Evolutionary conservation across 2,329 filamentous ascomycete species (phyloP).

Genomic region (Sphaerostilbella broomeana): DNA sequence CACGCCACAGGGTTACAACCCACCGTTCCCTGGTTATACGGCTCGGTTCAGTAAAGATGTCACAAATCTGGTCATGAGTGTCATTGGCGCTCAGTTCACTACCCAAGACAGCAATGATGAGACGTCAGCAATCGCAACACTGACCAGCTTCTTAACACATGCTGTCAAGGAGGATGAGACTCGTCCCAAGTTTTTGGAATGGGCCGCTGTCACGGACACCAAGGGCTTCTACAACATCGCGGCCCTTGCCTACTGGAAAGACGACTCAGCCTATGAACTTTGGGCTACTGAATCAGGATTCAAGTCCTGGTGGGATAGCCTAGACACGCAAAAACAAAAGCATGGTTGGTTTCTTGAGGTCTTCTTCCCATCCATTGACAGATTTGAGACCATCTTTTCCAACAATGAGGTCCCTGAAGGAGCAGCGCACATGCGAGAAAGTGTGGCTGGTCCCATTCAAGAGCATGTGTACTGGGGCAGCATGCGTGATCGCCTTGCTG

Average conservation of each 20-base stretch:
- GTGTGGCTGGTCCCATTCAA: slow-evolving; percentile 29
- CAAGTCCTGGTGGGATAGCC: slow-evolving; percentile 6
- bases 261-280: slow-evolving; percentile 9
- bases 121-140: slow-evolving; percentile 2
- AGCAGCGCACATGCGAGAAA: slow-evolving; percentile 33
- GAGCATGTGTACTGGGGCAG: slow-evolving; percentile 42
- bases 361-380: slow-evolving; percentile 34
- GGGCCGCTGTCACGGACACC: slow-evolving; percentile 15
- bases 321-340: slow-evolving; percentile 3
- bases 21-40: slow-evolving; percentile 15
- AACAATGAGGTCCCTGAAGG: slow-evolving; percentile 31
- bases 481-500: slow-evolving; percentile 37
- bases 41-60: slow-evolving; percentile 14
- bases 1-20: slow-evolving; percentile 12
- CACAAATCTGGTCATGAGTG: slow-evolving; percentile 14
- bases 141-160: slow-evolving; percentile 11
- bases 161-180: not conserved
- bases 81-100: slow-evolving; percentile 15
- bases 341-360: slow-evolving; percentile 39
- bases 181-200: slow-evolving; percentile 12
- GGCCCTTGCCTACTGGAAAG: slow-evolving; percentile 8
- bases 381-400: slow-evolving; percentile 38
- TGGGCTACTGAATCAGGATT: slow-evolving; percentile 7
- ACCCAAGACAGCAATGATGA: slow-evolving; percentile 1
- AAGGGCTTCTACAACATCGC: slow-evolving; percentile 14